Conservation (phyloP, 139 green algal species). For the Micractinium sp. region DNA sequence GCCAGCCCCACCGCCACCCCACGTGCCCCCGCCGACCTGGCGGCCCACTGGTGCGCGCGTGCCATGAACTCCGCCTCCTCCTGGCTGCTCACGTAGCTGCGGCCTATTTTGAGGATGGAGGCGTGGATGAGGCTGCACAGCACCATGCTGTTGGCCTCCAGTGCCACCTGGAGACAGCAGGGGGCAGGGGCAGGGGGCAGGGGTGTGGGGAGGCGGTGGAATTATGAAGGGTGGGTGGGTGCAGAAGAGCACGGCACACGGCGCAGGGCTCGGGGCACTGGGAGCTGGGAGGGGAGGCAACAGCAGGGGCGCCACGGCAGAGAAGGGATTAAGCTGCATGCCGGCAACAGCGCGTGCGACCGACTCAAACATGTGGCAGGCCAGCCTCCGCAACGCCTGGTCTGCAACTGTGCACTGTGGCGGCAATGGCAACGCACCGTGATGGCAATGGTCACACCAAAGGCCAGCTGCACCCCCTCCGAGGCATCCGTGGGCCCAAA, state of each 20-base stretch:
- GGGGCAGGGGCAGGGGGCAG: background rate
- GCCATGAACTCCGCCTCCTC: slow-evolving; percentile 35
- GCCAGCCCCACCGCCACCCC: background rate
- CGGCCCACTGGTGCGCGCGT: background rate
- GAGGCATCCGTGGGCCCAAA: background rate
- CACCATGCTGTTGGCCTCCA: slow-evolving; percentile 20
- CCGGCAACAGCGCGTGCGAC: background rate
- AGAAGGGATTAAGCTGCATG: background rate
- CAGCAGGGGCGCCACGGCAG: too few species aligned
- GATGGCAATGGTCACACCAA: slow-evolving; percentile 15
- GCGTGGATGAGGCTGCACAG: slow-evolving; percentile 23
- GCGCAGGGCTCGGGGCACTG: too few species aligned
- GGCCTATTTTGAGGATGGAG: slow-evolving; percentile 13
- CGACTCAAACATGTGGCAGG: too few species aligned
- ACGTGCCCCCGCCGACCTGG: background rate
- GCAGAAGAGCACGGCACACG: background rate
- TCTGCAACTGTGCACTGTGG: too few species aligned
- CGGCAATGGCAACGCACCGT: background rate
- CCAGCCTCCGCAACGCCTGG: too few species aligned
- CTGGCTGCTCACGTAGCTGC: slow-evolving; percentile 18
- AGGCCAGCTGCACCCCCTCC: slow-evolving; percentile 22
- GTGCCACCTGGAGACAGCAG: background rate
- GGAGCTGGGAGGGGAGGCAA: too few species aligned
- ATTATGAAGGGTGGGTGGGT: background rate
- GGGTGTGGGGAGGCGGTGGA: background rate